Base-by-base conservation (phyloP, 768 basidiomycete species). In the Lentinula sp. region DNA sequence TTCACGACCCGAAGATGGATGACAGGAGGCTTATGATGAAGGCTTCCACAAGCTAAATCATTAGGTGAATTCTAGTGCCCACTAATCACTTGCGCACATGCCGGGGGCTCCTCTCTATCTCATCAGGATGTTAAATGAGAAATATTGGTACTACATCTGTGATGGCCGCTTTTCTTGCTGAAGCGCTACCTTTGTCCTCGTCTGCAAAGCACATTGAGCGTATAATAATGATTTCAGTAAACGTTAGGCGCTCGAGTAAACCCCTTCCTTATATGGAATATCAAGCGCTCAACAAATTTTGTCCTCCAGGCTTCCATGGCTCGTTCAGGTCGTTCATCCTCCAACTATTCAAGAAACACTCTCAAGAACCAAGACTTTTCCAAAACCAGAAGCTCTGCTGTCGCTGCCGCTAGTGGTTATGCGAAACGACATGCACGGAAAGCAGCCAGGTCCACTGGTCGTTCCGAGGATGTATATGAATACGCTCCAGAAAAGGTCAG, bases 401-500 rank as follows among this genome's bases (percentile, higher is more conserved):
- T 13, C 11, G 8, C 37, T 11, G 53, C 83, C 62, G 78, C 75
- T 15, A 68, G 74, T 52, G 84, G 84, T 13, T 83, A 81, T 62
- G 76, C 76, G 55, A 84, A 79, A 71, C 80, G 83, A 49, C 77
- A 78, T 18, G 75, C 77, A 32, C 73, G 71, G 57, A 85, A 83
- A 62, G 68, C 81, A 62, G 68, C 75, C 57, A 74, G 75, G 55
- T 59, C 71, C 16, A 56, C 66, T 16, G 67, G 60, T n/a, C 58
- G 70, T 15, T 67, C 77, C 35, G 66, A 74, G 21, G 87, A 90
- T 65, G 78, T 89, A 1, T 90, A 89, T 69, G 88, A 90, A 66
- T 84, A 85, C 61, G 73, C 80, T 59, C 77, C 78, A 31, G 78
- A 79, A 37, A 71, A 76, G 57, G 77, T 76, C 58, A 76, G 82